A percentile compares a stretch with the other conserved stretches of the same genome.
These are phyloP conservation scores for Aspergillus sclerotioniger DNA, from an alignment of 495 filamentous ascomycete genomes.

Conservation along the genomic window DNA sequence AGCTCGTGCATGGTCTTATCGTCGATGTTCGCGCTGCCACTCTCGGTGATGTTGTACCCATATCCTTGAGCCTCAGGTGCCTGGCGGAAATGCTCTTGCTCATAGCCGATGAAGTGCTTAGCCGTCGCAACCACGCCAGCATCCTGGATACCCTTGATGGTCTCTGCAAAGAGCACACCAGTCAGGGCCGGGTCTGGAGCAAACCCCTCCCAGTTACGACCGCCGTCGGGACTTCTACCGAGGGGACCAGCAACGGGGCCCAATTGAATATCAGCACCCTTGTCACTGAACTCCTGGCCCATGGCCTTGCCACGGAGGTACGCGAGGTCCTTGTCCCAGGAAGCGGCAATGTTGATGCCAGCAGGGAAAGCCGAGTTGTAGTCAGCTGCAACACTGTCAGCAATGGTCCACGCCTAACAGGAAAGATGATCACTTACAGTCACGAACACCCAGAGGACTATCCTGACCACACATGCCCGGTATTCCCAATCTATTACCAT, in stretches of 20 bases:
- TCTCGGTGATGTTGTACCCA: constrained; percentile 63
- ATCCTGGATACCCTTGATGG: constrained; percentile 79
- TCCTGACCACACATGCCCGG: constrained; percentile 85
- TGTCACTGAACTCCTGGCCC: constrained; percentile 74
- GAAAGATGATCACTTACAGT: constrained; percentile 42
- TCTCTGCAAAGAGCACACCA: constrained; percentile 68
- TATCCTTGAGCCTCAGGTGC: constrained; percentile 57
- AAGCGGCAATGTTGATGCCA: constrained; percentile 78
- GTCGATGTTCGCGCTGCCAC: constrained; percentile 79
- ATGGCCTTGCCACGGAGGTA: constrained; percentile 75
- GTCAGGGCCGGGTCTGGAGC: constrained; percentile 76
- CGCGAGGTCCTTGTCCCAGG: constrained; percentile 72
- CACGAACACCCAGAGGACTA: constrained; percentile 79
- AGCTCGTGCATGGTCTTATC: constrained; percentile 94
- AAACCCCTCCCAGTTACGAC: constrained; percentile 81
- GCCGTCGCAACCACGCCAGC: constrained; percentile 77
- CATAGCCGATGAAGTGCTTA: constrained; percentile 78
- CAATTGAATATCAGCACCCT: constrained; percentile 81
- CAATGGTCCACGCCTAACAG: background rate
- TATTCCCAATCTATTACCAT: constrained; percentile 63
- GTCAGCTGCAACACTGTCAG: constrained; percentile 50
- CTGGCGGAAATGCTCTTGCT: constrained; percentile 82
- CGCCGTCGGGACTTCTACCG: constrained; percentile 69
- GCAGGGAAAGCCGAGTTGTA: constrained; percentile 78
- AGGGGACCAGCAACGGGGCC: constrained; percentile 89